These are phyloP conservation scores for Pueraria montana DNA, from an alignment of 306 rosid genomes.

Conservation along the genomic window DNA sequence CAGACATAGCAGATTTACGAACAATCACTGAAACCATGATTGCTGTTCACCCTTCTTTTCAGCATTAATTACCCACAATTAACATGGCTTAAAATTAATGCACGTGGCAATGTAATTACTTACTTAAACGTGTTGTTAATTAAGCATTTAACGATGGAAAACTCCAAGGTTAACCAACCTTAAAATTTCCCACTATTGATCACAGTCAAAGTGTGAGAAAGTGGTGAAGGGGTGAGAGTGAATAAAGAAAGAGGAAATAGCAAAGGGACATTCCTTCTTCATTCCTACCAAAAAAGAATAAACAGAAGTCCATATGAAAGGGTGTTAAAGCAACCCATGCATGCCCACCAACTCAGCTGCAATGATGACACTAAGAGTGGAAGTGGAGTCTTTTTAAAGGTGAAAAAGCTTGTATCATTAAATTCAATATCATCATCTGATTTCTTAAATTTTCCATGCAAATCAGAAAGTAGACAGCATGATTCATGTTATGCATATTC, in stretches of 20 bases:
- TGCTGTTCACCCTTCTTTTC: background rate
- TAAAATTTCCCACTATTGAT: constrained; percentile 29
- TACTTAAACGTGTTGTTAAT: background rate
- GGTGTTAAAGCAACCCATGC: constrained; percentile 52
- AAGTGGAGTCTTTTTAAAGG: constrained; percentile 58
- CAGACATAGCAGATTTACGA: constrained; percentile 6
- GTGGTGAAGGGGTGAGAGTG: constrained; percentile 54
- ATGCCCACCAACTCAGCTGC: constrained; percentile 69
- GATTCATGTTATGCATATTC: background rate
- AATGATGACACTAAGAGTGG: constrained; percentile 77
- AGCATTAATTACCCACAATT: constrained; percentile 15
- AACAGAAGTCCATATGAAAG: constrained; percentile 57
- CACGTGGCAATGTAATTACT: background rate
- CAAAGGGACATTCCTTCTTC: constrained; percentile 65
- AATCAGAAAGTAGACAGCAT: background rate
- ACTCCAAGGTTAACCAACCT: background rate
- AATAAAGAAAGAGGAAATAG: constrained; percentile 55
- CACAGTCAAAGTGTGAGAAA: constrained; percentile 55
- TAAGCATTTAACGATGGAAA: background rate
- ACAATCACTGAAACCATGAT: constrained; percentile 41
- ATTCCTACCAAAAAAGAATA: constrained; percentile 56
- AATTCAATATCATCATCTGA: constrained; percentile 6
- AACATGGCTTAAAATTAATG: background rate
- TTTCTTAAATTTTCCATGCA: constrained; percentile 17
- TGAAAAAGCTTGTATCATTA: background rate